Conservation (phyloP, 805 yeast species). For the Brettanomyces anomalus region DNA sequence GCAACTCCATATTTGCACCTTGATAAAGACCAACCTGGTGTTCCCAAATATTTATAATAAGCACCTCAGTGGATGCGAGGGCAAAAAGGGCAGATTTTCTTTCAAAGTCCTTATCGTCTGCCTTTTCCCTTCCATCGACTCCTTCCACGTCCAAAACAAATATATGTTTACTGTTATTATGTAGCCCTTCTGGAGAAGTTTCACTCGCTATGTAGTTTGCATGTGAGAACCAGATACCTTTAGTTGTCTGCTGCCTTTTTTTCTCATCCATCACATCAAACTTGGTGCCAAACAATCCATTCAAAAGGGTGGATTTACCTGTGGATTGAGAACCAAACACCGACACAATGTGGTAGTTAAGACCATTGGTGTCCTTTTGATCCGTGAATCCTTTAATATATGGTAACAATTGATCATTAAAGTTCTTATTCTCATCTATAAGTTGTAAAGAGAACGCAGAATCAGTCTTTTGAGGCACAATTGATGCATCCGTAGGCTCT, state of each 20-base stretch:
- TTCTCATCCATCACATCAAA: slow-evolving; percentile 92
- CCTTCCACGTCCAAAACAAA: slow-evolving; percentile 97
- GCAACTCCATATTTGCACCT: slow-evolving; percentile 93
- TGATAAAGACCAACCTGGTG: slow-evolving; percentile 94
- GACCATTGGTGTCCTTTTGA: slow-evolving; percentile 38
- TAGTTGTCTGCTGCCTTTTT: slow-evolving; percentile 82
- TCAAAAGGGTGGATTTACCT: slow-evolving; percentile 89
- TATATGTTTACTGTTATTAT: slow-evolving; percentile 28
- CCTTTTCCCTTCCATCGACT: slow-evolving; percentile 95
- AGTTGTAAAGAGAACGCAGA: slow-evolving; percentile 40
- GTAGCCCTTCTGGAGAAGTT: slow-evolving; percentile 3
- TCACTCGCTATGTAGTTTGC: slow-evolving; percentile 33
- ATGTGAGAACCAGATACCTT: slow-evolving; percentile 71
- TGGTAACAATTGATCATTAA: slow-evolving; percentile 29
- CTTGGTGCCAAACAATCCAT: slow-evolving; percentile 73
- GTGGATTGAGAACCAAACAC: slow-evolving; percentile 97
- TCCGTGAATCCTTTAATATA: slow-evolving; percentile 22
- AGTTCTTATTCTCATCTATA: slow-evolving; percentile 51
- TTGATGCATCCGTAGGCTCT: no score
- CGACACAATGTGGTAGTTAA: slow-evolving; percentile 80
- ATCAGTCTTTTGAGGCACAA: no score
- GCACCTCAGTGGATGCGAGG: slow-evolving; percentile 78
- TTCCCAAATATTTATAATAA: slow-evolving; percentile 94
- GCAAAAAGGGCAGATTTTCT: slow-evolving; percentile 95
- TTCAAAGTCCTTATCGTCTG: slow-evolving; percentile 98